Evolutionary conservation across 108 stramenopile genomes (phyloP), one percentile per base, ranked within the genome.

Genomic region (Skeletonema grethae): DNA sequence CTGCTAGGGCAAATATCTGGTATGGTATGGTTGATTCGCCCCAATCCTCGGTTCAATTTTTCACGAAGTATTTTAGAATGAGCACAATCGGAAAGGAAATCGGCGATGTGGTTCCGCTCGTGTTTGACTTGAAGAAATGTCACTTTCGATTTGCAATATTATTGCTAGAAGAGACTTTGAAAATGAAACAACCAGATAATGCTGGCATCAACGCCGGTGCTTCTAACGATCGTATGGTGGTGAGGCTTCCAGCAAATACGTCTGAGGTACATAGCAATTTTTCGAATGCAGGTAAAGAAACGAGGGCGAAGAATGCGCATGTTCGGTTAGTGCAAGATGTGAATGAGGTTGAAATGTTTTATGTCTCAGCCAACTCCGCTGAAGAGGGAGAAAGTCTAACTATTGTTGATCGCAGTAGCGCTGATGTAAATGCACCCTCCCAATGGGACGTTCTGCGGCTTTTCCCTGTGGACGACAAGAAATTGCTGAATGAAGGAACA

Each of bases 111-210:
- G 67, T 62, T 73, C 72, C 83, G 20, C 84, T 92, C 69, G 79
- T 86, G 62, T 88, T 86, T 38, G 91, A 92, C 75, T 57, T 92
- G 65, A 86, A 89, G 34, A 88, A 89, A 73, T 89, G 88, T 65
- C 86, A 80, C 69, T 88, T 76, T 32, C 72, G 79, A 24, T 89
- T 77, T 43, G 87, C 88, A 24, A 82, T 90, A 56, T 65, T 70
- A 29, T 75, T 76, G 71, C 59, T 71, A 13, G 76, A 81, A 48
- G 81, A 82, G 55, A 57, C 41, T 36, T 62, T 67, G 18, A 82
- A 63, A 65, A 22, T 39, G 7, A 32, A 59, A 41, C 16, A 46
- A 65, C 24, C 58, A 29, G 34, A 66, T 28, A 11, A 16, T 5
- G 1, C 25, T 7, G 38, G 12, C 15, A 22, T 45, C 34, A 57